A percentile compares a stretch with the other conserved stretches of the same genome.
These are phyloP conservation scores for Iris macrosiphon DNA, from an alignment of 106 monocot genomes.

Conservation along the genomic window DNA sequence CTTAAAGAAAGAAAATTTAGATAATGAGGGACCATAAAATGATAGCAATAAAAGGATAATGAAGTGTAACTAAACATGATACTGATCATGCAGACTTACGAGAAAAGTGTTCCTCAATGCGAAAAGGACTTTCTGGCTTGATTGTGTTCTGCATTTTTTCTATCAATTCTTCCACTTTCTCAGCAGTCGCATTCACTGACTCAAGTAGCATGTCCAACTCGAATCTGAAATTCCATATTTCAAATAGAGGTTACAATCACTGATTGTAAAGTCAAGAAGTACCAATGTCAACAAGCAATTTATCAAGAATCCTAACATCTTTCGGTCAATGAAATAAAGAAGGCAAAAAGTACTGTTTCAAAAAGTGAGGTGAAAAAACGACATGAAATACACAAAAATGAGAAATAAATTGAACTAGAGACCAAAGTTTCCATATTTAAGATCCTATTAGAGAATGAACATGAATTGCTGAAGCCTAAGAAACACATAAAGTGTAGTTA, in stretches of 20 bases:
- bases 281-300: too few species aligned
- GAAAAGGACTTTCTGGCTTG: conserved; percentile 54
- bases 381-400: too few species aligned
- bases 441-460: too few species aligned
- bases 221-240: conserved; percentile 42
- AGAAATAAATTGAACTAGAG: neutral
- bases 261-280: neutral
- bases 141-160: conserved; percentile 54
- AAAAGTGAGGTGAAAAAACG: too few species aligned
- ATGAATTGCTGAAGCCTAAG: too few species aligned
- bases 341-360: too few species aligned
- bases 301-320: too few species aligned
- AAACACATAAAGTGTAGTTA: too few species aligned
- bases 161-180: conserved; percentile 60
- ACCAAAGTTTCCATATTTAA: neutral
- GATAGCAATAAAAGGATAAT: neutral
- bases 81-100: conserved; percentile 24
- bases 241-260: neutral
- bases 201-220: conserved; percentile 89
- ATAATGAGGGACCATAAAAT: neutral
- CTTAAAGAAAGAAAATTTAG: conserved; percentile 31
- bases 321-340: too few species aligned
- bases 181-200: conserved; percentile 58
- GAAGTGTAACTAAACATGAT: conserved; percentile 1
- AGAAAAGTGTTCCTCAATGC: conserved; percentile 67